Base-by-base conservation (phyloP, 2,329 filamentous ascomycete species). In the Didymella keratinophila region DNA sequence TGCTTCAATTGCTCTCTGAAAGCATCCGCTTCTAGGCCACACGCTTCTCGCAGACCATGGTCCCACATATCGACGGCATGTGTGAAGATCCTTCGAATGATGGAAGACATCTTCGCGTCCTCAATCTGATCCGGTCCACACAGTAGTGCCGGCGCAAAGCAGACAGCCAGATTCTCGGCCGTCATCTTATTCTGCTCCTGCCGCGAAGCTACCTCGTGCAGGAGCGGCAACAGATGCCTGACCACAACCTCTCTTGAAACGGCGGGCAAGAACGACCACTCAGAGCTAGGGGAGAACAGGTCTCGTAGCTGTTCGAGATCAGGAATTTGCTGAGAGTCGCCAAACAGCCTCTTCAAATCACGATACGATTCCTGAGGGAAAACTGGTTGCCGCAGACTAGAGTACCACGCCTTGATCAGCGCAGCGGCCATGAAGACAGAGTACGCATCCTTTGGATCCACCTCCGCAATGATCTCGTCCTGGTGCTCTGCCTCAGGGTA, bases 401-500 rank as follows among this genome's bases (percentile, higher is more conserved):
- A 75, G 60, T 86, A 86, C 82, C 84, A 86, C 9, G 79, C 70
- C 68, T 86, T 86, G 72, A 85, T 81, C 43, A 86, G 64, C 7
- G 79, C 81, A 10, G 83, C 82, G 3, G 83, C 83, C 57, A 82
- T 78, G 63, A 82, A 82, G 2, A 84, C 81, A 2, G 81, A 80
- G 66, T 84, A 86, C 6, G 83, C 79, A 62, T 85, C 82, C 50
- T 76, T 76, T 4, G 77, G 72, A 30, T 82, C 79, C 5, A 83
- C 69, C 56, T 83, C 80, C 23, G 76, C 75, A 4, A 84, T 69
- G 25, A 82, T 78, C 20, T 78, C 78, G 23, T 76, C 70, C 37
- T 78, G 75, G 45, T 73, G 68, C 37, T 76, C 66, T 16, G 70
- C 65, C 47, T 68, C 59, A 30, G 71, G 66, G 55, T 78, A 76